Percentiles rank a stretch among this genome's conserved stretches.
Conservation (phyloP, 257 asterid genomes). For the Penstemon newberryi region DNA sequence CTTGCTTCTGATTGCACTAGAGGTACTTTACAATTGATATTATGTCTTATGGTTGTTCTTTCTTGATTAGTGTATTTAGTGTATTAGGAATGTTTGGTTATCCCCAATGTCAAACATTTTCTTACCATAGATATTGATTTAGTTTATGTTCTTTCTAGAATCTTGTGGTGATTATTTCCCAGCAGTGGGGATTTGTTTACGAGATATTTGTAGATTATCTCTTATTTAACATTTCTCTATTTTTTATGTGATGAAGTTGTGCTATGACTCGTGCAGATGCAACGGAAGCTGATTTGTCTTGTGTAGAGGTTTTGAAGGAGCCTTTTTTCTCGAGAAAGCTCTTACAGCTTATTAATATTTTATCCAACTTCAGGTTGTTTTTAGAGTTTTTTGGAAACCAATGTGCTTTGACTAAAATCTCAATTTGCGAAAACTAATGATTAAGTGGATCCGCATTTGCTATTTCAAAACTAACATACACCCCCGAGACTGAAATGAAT, state of each 20-base stretch:
- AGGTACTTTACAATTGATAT: slow-evolving; percentile 48
- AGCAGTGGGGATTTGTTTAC: slow-evolving; percentile 16
- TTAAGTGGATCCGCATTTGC: neutral
- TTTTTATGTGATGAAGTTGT: neutral
- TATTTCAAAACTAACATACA: no score
- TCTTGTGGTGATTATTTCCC: slow-evolving; percentile 18
- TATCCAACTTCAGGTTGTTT: slow-evolving; percentile 67
- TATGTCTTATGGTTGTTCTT: slow-evolving; percentile 20
- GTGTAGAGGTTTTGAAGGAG: slow-evolving; percentile 61
- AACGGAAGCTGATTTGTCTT: slow-evolving; percentile 57
- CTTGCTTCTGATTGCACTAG: slow-evolving; percentile 58
- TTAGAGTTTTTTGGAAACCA: slow-evolving; percentile 5
- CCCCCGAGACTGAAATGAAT: no score
- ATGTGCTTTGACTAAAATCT: neutral
- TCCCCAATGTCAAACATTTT: slow-evolving; percentile 19
- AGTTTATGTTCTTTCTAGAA: slow-evolving; percentile 6
- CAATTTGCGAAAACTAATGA: slow-evolving; percentile 15
- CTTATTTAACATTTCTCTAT: neutral
- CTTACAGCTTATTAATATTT: slow-evolving; percentile 65
- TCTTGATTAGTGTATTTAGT: slow-evolving; percentile 16
- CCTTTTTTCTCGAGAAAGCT: slow-evolving; percentile 86
- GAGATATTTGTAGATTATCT: slow-evolving; percentile 14
- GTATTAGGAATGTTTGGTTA: slow-evolving; percentile 9
- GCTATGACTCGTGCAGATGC: slow-evolving; percentile 54
- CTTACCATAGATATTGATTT: slow-evolving; percentile 8